Evolutionary conservation across 495 filamentous ascomycete species (phyloP).

Genomic region (Rhypophila decipiens): DNA sequence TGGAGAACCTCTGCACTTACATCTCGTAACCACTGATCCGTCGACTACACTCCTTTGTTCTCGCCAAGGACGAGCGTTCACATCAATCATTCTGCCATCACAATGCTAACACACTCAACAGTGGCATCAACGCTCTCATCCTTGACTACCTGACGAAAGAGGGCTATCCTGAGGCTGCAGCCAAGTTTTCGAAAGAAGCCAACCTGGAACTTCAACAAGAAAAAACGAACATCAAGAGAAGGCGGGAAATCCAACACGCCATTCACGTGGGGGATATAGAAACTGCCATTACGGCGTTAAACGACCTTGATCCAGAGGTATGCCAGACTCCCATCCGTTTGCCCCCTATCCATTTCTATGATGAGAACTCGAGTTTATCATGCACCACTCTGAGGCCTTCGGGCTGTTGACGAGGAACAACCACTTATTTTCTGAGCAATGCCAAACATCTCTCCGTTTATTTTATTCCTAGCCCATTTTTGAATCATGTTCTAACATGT

Average conservation of each 20-base stretch:
- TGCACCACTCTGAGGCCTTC: slow-evolving; percentile 98
- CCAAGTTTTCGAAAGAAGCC: slow-evolving; percentile 89
- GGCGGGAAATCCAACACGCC: slow-evolving; percentile 70
- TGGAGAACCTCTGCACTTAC: slow-evolving; percentile 63
- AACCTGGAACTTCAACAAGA: slow-evolving; percentile 71
- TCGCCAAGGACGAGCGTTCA: no score
- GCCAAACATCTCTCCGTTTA: slow-evolving; percentile 1
- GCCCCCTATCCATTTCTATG: slow-evolving; percentile 52
- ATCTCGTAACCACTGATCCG: slow-evolving; percentile 21
- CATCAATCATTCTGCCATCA: background rate
- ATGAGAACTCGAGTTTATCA: slow-evolving; percentile 88
- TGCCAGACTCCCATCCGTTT: slow-evolving; percentile 24
- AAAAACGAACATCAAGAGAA: slow-evolving; percentile 63
- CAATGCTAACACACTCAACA: slow-evolving; percentile 30
- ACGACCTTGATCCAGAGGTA: slow-evolving; percentile 88
- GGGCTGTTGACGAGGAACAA: slow-evolving; percentile 88
- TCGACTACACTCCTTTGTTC: slow-evolving; percentile 35
- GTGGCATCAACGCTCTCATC: slow-evolving; percentile 90
- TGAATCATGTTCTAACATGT: slow-evolving; percentile 11
- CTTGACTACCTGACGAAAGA: slow-evolving; percentile 97
- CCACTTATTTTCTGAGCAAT: slow-evolving; percentile 82
- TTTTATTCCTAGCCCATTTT: slow-evolving; percentile 1
- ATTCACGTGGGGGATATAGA: slow-evolving; percentile 83
- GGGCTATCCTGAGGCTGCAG: slow-evolving; percentile 87
- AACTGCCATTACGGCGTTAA: slow-evolving; percentile 75